Evolutionary conservation across 2,329 filamentous ascomycete species (phyloP).

Genomic region (Emericellopsis cladophorae): DNA sequence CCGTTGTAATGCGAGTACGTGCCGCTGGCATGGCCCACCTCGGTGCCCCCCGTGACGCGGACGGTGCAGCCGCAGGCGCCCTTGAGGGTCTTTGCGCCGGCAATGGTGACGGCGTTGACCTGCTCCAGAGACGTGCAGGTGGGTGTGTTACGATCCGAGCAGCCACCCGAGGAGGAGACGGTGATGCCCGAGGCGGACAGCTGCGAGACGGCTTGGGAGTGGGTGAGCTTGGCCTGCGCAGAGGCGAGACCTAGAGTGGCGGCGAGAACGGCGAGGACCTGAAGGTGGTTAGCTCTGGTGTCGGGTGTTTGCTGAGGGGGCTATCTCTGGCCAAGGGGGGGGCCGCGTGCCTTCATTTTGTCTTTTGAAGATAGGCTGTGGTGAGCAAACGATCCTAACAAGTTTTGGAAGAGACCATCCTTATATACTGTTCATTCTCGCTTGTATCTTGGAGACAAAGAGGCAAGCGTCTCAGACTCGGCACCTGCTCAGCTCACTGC

Average conservation of each 20-base stretch:
- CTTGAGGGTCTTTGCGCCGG: slow-evolving; percentile 11
- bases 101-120: slow-evolving; percentile 10
- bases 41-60: slow-evolving; percentile 11
- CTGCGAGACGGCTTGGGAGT: slow-evolving; percentile 7
- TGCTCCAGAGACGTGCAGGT: slow-evolving; percentile 12
- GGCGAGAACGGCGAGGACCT: slow-evolving; percentile 1
- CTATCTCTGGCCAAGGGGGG: no score
- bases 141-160: slow-evolving; percentile 7
- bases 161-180: slow-evolving; percentile 9
- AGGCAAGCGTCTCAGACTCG: no score
- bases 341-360: no score
- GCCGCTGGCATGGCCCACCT: slow-evolving; percentile 10
- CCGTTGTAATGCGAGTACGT: slow-evolving; percentile 9
- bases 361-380: no score
- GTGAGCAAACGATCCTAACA: no score
- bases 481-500: no score
- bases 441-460: no score
- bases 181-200: slow-evolving; percentile 10
- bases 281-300: no score
- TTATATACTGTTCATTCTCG: no score
- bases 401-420: no score
- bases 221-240: slow-evolving; percentile 6
- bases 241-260: slow-evolving; percentile 2
- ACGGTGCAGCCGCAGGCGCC: slow-evolving; percentile 9
- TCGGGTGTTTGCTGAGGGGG: no score